Conservation (phyloP, 192 early-diverging fungal genomes). For the Linnemannia zychae region DNA sequence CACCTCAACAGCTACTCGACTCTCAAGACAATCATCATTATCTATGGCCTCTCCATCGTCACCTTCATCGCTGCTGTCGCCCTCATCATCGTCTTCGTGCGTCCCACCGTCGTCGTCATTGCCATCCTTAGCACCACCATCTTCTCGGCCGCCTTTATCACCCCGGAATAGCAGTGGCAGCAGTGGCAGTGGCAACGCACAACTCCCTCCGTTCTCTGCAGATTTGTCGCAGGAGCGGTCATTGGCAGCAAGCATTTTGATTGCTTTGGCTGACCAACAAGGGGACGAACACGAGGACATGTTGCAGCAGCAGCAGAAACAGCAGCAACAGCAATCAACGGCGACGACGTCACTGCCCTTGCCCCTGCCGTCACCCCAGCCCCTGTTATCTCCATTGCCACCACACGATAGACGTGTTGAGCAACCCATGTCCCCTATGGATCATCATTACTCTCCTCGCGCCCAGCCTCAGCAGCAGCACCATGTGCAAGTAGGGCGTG, state of each 20-base stretch:
- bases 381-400: neutral
- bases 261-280: slow-evolving; percentile 1
- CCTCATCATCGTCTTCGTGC: too few species aligned
- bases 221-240: slow-evolving; percentile 1
- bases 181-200: neutral
- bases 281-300: neutral
- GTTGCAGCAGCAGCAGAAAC: neutral
- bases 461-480: neutral
- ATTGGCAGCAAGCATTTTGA: slow-evolving; percentile 6
- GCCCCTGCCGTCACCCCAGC: neutral
- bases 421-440: neutral
- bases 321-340: neutral
- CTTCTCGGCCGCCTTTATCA: neutral
- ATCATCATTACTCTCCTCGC: neutral
- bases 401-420: neutral
- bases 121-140: neutral
- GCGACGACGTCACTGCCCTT: neutral
- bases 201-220: neutral
- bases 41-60: too few species aligned
- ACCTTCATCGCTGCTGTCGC: neutral
- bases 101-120: neutral
- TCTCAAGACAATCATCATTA: neutral
- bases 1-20: neutral
- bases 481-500: neutral
- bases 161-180: neutral